phyloP scores from a whole-genome alignment of 2,329 filamentous ascomycete species.

The Neofusicoccum umdonicola region DNA sequence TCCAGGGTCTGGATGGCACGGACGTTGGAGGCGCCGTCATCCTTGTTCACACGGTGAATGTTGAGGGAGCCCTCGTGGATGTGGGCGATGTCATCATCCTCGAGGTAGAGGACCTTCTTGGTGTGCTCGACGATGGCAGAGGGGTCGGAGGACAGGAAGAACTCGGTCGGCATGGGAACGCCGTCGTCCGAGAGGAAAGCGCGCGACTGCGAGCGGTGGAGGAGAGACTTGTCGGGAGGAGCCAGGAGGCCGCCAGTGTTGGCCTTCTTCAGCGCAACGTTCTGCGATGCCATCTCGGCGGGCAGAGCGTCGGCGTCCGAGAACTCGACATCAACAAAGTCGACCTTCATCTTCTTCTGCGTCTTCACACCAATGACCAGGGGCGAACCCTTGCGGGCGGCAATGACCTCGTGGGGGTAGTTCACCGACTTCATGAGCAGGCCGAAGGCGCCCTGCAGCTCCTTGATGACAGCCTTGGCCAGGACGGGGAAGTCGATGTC shows the following conservation, averaged over 20 bases:
- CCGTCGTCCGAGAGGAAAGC: slow-evolving; percentile 99
- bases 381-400: slow-evolving; percentile 96
- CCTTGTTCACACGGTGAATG: slow-evolving; percentile 97
- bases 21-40: slow-evolving; percentile 93
- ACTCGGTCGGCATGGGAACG: slow-evolving; percentile 95
- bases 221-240: slow-evolving; percentile 92
- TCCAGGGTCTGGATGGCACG: slow-evolving; percentile 98
- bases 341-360: slow-evolving; percentile 99
- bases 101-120: slow-evolving; percentile 99
- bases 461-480: slow-evolving; percentile 95
- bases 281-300: slow-evolving; percentile 92
- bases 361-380: slow-evolving; percentile 97
- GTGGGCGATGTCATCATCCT: slow-evolving; percentile 99
- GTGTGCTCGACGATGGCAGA: slow-evolving; percentile 99
- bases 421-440: slow-evolving; percentile 97
- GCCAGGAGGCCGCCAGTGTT: slow-evolving; percentile 59
- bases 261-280: slow-evolving; percentile 88
- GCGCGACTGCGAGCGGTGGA: slow-evolving; percentile 97
- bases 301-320: slow-evolving; percentile 78
- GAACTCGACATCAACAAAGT: slow-evolving; percentile 99
- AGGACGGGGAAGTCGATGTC: slow-evolving; percentile 94
- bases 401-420: slow-evolving; percentile 96
- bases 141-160: slow-evolving; percentile 98
- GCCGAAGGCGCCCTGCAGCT: slow-evolving; percentile 96
- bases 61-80: slow-evolving; percentile 98